A percentile compares a stretch with the other conserved stretches of the same genome.
Evolutionary conservation across 2,329 filamentous ascomycete species (phyloP).

Genomic region (Colletotrichum sp.): DNA sequence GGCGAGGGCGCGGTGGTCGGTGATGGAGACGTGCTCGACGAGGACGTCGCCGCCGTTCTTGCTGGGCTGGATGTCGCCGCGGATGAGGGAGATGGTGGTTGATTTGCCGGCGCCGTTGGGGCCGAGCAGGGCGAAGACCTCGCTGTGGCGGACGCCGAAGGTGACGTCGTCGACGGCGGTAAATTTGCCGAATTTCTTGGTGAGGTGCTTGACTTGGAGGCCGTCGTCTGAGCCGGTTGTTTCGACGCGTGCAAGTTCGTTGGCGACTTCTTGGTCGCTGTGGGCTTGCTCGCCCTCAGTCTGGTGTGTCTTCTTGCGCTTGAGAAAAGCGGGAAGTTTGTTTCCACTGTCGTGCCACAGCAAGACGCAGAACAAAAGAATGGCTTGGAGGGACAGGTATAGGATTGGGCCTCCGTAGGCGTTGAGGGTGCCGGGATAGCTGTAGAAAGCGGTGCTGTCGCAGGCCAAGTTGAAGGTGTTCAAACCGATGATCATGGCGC

Average conservation of each 20-base stretch:
- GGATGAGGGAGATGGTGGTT: conserved; percentile 86
- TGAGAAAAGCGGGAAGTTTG: background rate
- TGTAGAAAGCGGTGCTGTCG: conserved; percentile 63
- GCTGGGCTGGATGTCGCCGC: conserved; percentile 81
- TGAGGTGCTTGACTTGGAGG: conserved; percentile 77
- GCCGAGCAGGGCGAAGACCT: conserved; percentile 88
- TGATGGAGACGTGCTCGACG: conserved; percentile 78
- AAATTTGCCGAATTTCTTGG: conserved; percentile 77
- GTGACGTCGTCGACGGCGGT: conserved; percentile 88
- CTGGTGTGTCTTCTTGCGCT: conserved; percentile 41
- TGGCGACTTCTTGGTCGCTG: conserved; percentile 64
- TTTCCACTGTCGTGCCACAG: conserved; percentile 83
- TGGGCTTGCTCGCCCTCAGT: conserved; percentile 32
- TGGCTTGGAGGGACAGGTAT: conserved; percentile 77
- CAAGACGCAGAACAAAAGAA: conserved; percentile 73
- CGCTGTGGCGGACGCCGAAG: conserved; percentile 78
- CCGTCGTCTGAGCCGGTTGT: conserved; percentile 55
- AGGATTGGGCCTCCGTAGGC: conserved; percentile 85
- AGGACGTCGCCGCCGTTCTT: conserved; percentile 76
- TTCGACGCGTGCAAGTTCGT: conserved; percentile 68
- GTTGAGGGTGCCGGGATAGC: conserved; percentile 71
- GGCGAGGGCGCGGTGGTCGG: conserved; percentile 72
- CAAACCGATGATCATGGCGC: conserved; percentile 76
- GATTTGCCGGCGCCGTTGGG: conserved; percentile 93
- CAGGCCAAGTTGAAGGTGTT: conserved; percentile 88